Evolutionary conservation across 495 filamentous ascomycete species (phyloP).

Genomic region (Talaromyces ruber): DNA sequence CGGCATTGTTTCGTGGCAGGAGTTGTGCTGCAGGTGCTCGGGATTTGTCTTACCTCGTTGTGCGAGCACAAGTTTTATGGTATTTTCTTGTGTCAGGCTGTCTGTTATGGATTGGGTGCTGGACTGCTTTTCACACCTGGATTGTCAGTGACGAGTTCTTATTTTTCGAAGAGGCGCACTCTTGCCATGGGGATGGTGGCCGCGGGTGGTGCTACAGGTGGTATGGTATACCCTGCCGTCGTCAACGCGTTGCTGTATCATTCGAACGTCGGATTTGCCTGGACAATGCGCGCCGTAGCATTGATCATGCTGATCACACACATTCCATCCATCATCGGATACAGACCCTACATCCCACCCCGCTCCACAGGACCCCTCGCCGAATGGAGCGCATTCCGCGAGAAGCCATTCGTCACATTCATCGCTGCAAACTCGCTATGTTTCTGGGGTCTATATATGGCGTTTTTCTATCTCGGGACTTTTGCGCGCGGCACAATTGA

Average conservation of each 20-base stretch:
- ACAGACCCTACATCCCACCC: conserved; percentile 47
- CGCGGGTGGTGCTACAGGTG: conserved; percentile 54
- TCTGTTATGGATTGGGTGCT: conserved; percentile 56
- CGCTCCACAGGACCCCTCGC: conserved; percentile 46
- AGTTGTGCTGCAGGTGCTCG: conserved; percentile 40
- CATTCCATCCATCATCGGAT: conserved; percentile 31
- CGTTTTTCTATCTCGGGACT: conserved; percentile 58
- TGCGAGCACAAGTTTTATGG: conserved; percentile 43
- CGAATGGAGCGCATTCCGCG: conserved; percentile 51
- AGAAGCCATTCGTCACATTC: conserved; percentile 54
- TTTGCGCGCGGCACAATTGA: conserved; percentile 45
- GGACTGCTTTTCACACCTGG: conserved; percentile 55
- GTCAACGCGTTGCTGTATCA: conserved; percentile 49
- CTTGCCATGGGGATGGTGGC: conserved; percentile 55
- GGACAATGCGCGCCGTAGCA: conserved; percentile 58
- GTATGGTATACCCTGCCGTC: conserved; percentile 58
- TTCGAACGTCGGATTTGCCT: conserved; percentile 51
- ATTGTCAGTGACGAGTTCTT: conserved; percentile 51
- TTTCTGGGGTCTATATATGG: conserved; percentile 57
- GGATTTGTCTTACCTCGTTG: conserved; percentile 48
- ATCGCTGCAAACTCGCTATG: conserved; percentile 42
- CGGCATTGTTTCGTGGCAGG: conserved; percentile 34
- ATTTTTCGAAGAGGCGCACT: conserved; percentile 51
- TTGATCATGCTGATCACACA: conserved; percentile 51
- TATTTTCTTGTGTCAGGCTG: conserved; percentile 54